A percentile compares a stretch with the other conserved stretches of the same genome.
Evolutionary conservation across 192 early-diverging fungal genomes (phyloP).

Genomic region (Powellomyces hirtus): DNA sequence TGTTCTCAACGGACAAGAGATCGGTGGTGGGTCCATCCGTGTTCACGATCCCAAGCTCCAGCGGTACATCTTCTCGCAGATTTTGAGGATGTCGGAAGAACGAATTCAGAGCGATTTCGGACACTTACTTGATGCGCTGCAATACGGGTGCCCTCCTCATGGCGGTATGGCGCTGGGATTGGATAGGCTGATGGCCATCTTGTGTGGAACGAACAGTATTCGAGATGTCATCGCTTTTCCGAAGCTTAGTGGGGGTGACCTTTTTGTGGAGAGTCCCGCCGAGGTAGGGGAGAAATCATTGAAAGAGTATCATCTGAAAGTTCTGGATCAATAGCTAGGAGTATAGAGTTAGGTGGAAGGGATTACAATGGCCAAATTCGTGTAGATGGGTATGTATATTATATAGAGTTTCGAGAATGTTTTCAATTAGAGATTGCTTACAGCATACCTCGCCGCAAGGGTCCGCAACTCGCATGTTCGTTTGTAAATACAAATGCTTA

Average conservation of each 20-base stretch:
- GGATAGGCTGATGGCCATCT: constrained; percentile 74
- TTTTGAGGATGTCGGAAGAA: constrained; percentile 51
- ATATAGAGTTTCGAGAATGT: too few species aligned
- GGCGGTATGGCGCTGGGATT: constrained; percentile 85
- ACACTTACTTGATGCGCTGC: constrained; percentile 79
- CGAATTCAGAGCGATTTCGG: constrained; percentile 52
- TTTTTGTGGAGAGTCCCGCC: constrained; percentile 76
- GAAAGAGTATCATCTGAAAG: constrained; percentile 56
- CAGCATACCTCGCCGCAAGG: too few species aligned
- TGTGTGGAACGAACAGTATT: constrained; percentile 70
- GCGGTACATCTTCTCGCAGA: constrained; percentile 66
- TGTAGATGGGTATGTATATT: too few species aligned
- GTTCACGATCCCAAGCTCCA: constrained; percentile 79
- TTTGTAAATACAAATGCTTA: neutral
- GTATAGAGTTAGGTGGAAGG: too few species aligned
- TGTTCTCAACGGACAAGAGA: constrained; percentile 86
- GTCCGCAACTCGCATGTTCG: too few species aligned
- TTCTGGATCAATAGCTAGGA: too few species aligned
- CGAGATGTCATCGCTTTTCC: constrained; percentile 94
- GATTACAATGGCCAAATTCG: too few species aligned
- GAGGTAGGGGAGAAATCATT: constrained; percentile 56
- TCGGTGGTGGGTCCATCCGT: constrained; percentile 89
- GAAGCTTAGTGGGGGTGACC: constrained; percentile 78
- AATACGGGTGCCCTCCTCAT: constrained; percentile 84
- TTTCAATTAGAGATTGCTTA: too few species aligned